These are phyloP conservation scores for Haplosporangium sp. DNA, from an alignment of 371 early-diverging fungal genomes.

Conservation along the genomic window DNA sequence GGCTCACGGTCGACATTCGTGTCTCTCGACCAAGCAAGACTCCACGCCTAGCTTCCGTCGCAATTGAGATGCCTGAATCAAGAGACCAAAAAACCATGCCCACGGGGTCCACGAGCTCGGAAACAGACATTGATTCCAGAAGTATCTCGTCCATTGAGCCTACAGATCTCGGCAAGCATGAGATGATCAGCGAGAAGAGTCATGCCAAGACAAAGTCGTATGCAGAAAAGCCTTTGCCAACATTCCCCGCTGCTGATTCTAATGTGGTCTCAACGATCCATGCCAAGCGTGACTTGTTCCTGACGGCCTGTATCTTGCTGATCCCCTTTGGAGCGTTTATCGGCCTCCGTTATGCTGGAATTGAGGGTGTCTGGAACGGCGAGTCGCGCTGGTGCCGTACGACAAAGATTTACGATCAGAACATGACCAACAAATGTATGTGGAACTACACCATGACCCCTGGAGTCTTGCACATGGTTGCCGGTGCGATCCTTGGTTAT, in stretches of 20 bases:
- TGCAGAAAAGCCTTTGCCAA: conserved; percentile 6
- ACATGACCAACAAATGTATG: conserved; percentile 35
- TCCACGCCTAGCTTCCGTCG: neutral
- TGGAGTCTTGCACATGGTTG: conserved; percentile 17
- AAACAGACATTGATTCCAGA: neutral
- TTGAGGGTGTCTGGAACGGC: conserved; percentile 18
- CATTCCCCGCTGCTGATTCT: conserved; percentile 16
- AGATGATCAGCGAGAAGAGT: neutral
- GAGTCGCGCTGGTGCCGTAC: conserved; percentile 24
- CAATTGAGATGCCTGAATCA: neutral
- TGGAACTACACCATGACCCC: conserved; percentile 37
- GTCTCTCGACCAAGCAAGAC: conserved; percentile 20
- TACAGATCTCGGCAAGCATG: neutral
- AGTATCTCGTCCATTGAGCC: neutral
- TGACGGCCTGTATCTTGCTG: conserved; percentile 11
- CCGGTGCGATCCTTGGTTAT: conserved; percentile 10
- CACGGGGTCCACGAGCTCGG: neutral
- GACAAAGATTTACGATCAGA: conserved; percentile 20
- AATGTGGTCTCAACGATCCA: conserved; percentile 10
- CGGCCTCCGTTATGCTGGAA: conserved; percentile 9
- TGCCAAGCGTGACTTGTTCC: conserved; percentile 18
- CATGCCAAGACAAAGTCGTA: conserved; percentile 2
- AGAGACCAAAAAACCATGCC: neutral
- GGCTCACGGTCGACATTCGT: conserved; percentile 34
- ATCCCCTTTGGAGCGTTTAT: conserved; percentile 15